These are phyloP conservation scores for Scedosporium apiospermum DNA, from an alignment of 2,329 filamentous ascomycete genomes.

Conservation along the genomic window DNA sequence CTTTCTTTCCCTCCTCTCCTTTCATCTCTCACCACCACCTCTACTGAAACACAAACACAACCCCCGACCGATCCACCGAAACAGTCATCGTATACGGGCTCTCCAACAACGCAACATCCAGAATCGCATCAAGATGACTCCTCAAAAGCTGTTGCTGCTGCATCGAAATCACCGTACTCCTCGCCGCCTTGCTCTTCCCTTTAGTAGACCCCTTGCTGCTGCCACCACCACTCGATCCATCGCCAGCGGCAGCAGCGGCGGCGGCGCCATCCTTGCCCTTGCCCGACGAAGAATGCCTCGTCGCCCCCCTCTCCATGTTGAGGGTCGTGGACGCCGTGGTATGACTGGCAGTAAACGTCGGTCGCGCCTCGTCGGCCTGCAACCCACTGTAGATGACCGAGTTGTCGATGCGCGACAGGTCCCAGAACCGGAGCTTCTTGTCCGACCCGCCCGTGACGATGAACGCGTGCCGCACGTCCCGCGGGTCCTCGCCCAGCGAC, in stretches of 20 bases:
- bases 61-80: conserved; percentile 78
- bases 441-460: conserved; percentile 83
- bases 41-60: conserved; percentile 71
- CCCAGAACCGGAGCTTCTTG: conserved; percentile 90
- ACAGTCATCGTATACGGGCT: conserved; percentile 87
- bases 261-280: conserved; percentile 17
- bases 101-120: conserved; percentile 83
- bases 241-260: background rate
- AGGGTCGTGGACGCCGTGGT: conserved; percentile 54
- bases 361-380: conserved; percentile 57
- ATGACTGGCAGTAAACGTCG: conserved; percentile 60
- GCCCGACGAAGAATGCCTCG: conserved; percentile 17
- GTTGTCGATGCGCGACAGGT: conserved; percentile 66
- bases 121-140: conserved; percentile 78
- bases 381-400: conserved; percentile 76
- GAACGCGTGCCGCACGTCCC: conserved; percentile 70
- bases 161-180: conserved; percentile 65
- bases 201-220: conserved; percentile 14
- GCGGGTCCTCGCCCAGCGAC: conserved; percentile 61
- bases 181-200: conserved; percentile 3
- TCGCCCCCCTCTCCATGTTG: conserved; percentile 50
- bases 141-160: conserved; percentile 81
- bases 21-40: background rate
- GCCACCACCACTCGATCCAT: conserved; percentile 14
- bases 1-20: background rate